Base-by-base conservation (phyloP, 1,284 basidiomycete species). In the Tylopilus sp. region DNA sequence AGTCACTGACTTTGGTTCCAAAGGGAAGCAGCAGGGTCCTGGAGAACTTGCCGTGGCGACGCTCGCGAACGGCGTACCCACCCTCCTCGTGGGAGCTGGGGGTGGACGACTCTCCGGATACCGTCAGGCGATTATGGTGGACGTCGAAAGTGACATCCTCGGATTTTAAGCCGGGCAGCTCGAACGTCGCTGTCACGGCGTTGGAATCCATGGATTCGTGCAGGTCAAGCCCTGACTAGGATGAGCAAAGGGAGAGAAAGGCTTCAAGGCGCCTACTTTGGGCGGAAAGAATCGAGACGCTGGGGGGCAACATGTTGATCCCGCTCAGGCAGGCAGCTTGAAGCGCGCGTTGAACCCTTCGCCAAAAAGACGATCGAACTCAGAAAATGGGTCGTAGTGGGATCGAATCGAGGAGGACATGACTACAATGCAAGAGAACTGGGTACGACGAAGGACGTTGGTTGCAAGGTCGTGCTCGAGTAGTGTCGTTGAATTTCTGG, bases 321-420 rank as follows among this genome's bases (percentile, higher is more conserved):
- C 18, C 6, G 11, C 0, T 18, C 21, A n/a, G 15, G 66, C 44
- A 19, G n/a, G 6, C 33, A 31, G 28, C 23, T 23, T 3, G 16
- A 43, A 19, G 25, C 31, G 21, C 11, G 33, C 8, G 12, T 19
- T 15, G 26, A 41, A 41, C 26, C 15, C 15, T 21, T 77, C 70
- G 46, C 76, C 73, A 46, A 76, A 68, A 54, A 77, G 59, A 49
- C 71, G 71, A 41, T 76, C 73, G 31, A 75, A 71, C 53, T 73
- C 70, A 54, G 70, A 67, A 64, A 74, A 69, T 13, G 76, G 74
- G 51, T 76, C 71, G 60, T 71, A 74, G 59, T 68, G 65, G 61
- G 70, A 72, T 54, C 48, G 53, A 12, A 51, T 49, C 41, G 70
- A 43, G 31, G 71, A 69, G 37, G 61, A 58, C 44, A 41, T 60